These are phyloP conservation scores for Phylloporus sp. DNA, from an alignment of 768 basidiomycete genomes.

Conservation along the genomic window DNA sequence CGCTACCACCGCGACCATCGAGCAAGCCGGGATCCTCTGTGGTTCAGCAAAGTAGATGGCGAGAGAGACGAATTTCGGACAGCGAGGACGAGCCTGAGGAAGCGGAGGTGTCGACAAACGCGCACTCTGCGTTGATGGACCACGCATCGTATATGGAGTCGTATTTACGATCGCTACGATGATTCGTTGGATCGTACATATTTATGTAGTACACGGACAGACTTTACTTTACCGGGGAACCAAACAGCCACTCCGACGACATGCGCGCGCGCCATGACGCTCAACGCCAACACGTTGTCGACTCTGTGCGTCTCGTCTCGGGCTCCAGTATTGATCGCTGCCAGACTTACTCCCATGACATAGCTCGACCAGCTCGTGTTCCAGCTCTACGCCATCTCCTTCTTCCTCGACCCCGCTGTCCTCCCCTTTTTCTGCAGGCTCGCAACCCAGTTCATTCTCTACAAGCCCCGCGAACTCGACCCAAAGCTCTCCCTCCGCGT, in stretches of 20 bases:
- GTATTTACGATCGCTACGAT: conserved; percentile 15
- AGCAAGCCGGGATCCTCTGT: background rate
- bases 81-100: conserved; percentile 19
- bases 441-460: conserved; percentile 58
- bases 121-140: conserved; percentile 28
- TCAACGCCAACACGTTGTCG: conserved; percentile 66
- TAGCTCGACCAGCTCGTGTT: conserved; percentile 69
- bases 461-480: conserved; percentile 64
- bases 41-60: no score
- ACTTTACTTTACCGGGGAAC: no score
- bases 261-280: conserved; percentile 62
- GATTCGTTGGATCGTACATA: no score
- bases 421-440: conserved; percentile 39
- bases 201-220: no score
- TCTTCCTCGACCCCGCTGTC: conserved; percentile 60
- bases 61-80: background rate
- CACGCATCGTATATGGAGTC: conserved; percentile 25
- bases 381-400: conserved; percentile 70
- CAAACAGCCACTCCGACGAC: conserved; percentile 39
- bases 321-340: no score
- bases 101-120: conserved; percentile 21
- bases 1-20: conserved; percentile 29
- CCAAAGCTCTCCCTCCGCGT: conserved; percentile 60
- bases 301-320: conserved; percentile 46
- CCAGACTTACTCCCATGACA: conserved; percentile 5